These are phyloP conservation scores for Seiridium unicorne DNA, from an alignment of 2,329 filamentous ascomycete species.

Conservation along the genomic window DNA sequence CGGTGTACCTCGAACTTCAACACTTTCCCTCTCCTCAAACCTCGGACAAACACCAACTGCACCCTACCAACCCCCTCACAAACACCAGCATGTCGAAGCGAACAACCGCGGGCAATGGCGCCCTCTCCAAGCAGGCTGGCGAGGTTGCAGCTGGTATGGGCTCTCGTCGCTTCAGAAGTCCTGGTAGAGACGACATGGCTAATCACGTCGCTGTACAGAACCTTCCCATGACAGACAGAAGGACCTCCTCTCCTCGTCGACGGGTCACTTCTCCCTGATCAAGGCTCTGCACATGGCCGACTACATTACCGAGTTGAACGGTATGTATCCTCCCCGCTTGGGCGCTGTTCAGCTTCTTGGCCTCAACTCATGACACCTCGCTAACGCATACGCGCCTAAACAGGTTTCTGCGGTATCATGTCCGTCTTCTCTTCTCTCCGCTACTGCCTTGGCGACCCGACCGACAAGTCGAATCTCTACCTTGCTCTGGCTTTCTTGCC, in stretches of 20 bases:
- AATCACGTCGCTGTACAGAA: constrained; percentile 1
- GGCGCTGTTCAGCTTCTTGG: neutral
- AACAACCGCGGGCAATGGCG: constrained; percentile 48
- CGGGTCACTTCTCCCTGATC: constrained; percentile 71
- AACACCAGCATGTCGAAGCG: constrained; percentile 60
- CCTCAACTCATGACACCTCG: neutral
- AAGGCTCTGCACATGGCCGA: constrained; percentile 76
- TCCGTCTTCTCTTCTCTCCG: constrained; percentile 93
- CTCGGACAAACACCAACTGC: neutral
- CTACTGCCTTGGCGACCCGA: constrained; percentile 77
- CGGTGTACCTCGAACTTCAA: neutral
- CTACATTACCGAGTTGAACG: constrained; percentile 79
- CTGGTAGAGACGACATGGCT: neutral
- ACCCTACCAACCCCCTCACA: neutral
- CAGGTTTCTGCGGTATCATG: constrained; percentile 86
- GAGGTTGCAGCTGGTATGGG: constrained; percentile 40
- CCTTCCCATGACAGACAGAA: constrained; percentile 74
- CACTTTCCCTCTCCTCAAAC: no score
- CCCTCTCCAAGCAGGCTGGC: constrained; percentile 38
- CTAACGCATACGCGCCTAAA: neutral
- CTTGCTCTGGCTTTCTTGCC: constrained; percentile 83
- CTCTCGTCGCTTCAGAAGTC: neutral
- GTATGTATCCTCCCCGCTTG: constrained; percentile 36
- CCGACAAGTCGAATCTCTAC: constrained; percentile 70
- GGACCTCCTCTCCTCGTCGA: constrained; percentile 65